phyloP scores from a whole-genome alignment of 2,329 filamentous ascomycete genomes.

The Fusarium metavorans region DNA sequence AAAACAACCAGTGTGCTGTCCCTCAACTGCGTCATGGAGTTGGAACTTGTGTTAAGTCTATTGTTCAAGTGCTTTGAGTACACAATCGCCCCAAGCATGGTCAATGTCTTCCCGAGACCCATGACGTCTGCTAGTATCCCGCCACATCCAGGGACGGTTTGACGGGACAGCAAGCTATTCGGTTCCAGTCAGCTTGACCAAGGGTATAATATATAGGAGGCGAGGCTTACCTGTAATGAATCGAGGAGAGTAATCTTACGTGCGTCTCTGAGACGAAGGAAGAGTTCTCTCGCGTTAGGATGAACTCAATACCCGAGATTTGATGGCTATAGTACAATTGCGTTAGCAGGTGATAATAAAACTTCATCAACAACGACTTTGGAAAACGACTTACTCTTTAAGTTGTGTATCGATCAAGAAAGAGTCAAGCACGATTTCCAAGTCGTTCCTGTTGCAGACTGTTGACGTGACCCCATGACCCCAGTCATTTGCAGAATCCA shows the following conservation, averaged over 20 bases:
- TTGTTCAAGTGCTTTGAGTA: neutral
- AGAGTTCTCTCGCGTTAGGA: neutral
- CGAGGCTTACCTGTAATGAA: neutral
- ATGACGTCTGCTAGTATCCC: slow-evolving; percentile 21
- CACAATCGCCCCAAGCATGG: slow-evolving; percentile 9
- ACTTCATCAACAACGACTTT: accelerated
- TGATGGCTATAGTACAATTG: neutral
- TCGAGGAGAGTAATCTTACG: neutral
- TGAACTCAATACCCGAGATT: neutral
- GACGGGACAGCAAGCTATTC: neutral
- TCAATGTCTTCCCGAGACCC: slow-evolving; percentile 26
- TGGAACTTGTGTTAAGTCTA: neutral
- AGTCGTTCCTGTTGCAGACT: accelerated
- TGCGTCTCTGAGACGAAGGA: neutral
- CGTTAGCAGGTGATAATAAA: neutral
- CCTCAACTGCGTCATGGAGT: neutral
- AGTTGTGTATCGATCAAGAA: neutral
- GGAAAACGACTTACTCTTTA: neutral
- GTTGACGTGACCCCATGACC: neutral
- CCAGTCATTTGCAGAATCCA: neutral
- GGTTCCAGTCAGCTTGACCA: neutral
- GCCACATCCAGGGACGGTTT: neutral
- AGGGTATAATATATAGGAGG: too few species aligned
- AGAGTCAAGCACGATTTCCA: accelerated
- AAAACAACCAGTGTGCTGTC: neutral